phyloP scores from a whole-genome alignment of 2,329 filamentous ascomycete species.

The Penicillium sp. region DNA sequence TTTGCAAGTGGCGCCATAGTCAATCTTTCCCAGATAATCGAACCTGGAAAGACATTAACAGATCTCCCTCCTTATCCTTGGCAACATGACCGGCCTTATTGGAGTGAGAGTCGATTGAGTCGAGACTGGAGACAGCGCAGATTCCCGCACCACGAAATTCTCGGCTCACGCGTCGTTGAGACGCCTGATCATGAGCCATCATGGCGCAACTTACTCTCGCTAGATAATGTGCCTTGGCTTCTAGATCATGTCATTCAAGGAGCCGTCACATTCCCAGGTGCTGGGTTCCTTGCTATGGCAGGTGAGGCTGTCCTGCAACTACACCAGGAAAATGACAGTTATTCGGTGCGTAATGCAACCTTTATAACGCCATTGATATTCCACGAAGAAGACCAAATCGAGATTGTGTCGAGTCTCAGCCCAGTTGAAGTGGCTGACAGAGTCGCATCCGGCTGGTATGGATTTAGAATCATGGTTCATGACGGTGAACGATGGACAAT shows the following conservation, averaged over 20 bases:
- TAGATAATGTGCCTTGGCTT: constrained; percentile 31
- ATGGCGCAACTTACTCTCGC: constrained; percentile 29
- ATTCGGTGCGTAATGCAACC: constrained; percentile 11
- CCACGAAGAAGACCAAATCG: constrained; percentile 1
- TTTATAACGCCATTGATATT: constrained; percentile 14
- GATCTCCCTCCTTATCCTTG: constrained; percentile 26
- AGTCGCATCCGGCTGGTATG: background rate
- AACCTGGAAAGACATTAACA: constrained; percentile 9
- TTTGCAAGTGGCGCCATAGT: background rate
- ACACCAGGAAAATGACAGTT: constrained; percentile 3
- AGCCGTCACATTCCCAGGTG: constrained; percentile 24
- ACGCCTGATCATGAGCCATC: constrained; percentile 22
- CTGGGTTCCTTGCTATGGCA: constrained; percentile 26
- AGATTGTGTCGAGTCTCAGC: background rate
- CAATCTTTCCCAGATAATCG: background rate
- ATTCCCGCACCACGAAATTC: constrained; percentile 27
- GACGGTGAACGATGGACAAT: constrained; percentile 1
- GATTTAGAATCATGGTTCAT: constrained; percentile 1
- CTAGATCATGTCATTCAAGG: constrained; percentile 27
- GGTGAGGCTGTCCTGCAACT: constrained; percentile 24
- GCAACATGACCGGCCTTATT: constrained; percentile 21
- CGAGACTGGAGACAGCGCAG: constrained; percentile 23
- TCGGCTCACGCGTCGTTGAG: constrained; percentile 27
- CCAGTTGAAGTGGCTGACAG: constrained; percentile 3
- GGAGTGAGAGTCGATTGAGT: constrained; percentile 20